Evolutionary conservation across 768 basidiomycete genomes (phyloP).

Genomic region (Exidia glandulosa): DNA sequence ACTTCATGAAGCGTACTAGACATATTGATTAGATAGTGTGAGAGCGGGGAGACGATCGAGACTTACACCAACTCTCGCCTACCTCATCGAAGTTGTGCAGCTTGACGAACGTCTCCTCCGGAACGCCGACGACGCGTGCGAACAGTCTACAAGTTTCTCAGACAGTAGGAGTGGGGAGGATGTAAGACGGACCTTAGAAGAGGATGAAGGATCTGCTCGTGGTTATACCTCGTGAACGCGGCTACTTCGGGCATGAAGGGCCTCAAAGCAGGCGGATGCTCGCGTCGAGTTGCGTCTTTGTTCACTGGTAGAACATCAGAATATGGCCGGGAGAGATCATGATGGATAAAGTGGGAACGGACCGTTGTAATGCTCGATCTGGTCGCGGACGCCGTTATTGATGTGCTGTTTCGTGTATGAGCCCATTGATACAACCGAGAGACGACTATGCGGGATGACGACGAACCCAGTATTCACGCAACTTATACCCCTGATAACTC

Average conservation of each 20-base stretch:
- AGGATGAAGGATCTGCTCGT: neutral
- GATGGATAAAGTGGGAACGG: neutral
- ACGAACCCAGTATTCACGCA: conserved; percentile 41
- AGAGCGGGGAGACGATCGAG: no score
- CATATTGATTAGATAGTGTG: no score
- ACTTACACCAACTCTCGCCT: neutral
- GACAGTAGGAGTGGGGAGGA: neutral
- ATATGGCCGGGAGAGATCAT: neutral
- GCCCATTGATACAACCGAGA: no score
- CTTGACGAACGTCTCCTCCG: neutral
- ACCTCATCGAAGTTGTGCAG: neutral
- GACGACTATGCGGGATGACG: no score
- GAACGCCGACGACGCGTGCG: neutral
- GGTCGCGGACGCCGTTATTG: conserved; percentile 30
- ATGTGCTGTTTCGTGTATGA: conserved; percentile 21
- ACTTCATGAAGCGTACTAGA: neutral
- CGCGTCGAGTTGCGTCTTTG: neutral
- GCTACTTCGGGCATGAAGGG: neutral
- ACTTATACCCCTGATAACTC: conserved; percentile 47
- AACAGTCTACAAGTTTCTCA: neutral
- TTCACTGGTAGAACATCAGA: neutral
- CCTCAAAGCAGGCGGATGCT: neutral
- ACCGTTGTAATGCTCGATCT: conserved; percentile 36
- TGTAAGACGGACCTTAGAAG: neutral
- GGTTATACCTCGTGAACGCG: neutral